phyloP scores from a whole-genome alignment of 2,329 filamentous ascomycete species.

The Colletotrichum destructivum region DNA sequence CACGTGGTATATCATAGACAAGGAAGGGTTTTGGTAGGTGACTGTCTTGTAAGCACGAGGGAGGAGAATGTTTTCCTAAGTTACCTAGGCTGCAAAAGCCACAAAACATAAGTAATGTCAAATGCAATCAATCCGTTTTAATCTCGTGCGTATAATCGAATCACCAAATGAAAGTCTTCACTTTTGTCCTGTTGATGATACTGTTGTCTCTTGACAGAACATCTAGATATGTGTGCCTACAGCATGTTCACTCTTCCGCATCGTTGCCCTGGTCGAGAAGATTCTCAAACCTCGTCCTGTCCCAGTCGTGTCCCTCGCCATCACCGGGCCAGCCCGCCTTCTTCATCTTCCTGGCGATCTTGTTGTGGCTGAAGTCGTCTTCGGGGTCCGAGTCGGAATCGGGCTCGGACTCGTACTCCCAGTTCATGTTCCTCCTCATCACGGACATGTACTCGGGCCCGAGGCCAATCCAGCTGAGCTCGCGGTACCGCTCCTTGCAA shows the following conservation, averaged over 20 bases:
- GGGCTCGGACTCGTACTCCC: slow-evolving; percentile 2
- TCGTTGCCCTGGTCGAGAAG: slow-evolving; percentile 9
- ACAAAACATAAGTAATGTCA: too few species aligned
- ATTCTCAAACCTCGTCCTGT: slow-evolving; percentile 33
- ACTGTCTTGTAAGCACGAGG: too few species aligned
- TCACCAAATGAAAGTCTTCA: too few species aligned
- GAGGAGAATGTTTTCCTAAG: too few species aligned
- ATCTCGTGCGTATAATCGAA: too few species aligned
- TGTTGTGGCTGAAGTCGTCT: slow-evolving; percentile 23
- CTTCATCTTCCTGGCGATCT: slow-evolving; percentile 33
- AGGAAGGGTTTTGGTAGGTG: too few species aligned
- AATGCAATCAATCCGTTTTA: too few species aligned
- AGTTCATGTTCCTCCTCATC: slow-evolving; percentile 24
- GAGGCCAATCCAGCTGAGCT: slow-evolving; percentile 33
- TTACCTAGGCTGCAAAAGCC: too few species aligned
- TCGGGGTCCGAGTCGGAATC: neutral
- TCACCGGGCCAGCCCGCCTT: slow-evolving; percentile 41
- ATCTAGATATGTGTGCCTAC: too few species aligned
- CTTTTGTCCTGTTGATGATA: too few species aligned
- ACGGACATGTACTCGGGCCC: neutral
- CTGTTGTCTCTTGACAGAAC: too few species aligned
- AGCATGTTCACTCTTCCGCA: neutral
- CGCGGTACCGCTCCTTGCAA: slow-evolving; percentile 38
- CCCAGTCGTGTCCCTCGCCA: slow-evolving; percentile 29
- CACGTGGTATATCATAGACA: too few species aligned